These are phyloP conservation scores for Creolimax fragrantissima DNA, from an alignment of 78 protist genomes.

Conservation along the genomic window DNA sequence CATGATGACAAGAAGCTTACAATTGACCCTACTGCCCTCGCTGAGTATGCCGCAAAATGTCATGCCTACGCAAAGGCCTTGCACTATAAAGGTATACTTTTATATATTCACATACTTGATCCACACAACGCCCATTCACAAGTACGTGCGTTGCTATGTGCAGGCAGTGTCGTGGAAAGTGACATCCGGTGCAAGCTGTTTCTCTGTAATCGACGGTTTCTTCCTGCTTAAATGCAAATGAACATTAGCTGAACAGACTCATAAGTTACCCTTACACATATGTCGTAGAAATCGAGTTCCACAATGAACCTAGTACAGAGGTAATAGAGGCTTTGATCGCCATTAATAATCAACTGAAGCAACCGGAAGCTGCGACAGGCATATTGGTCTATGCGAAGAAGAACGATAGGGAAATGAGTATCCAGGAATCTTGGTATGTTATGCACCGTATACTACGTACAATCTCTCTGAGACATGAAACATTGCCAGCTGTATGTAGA, in stretches of 20 bases:
- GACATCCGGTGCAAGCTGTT: no score
- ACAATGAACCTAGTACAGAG: constrained; percentile 9
- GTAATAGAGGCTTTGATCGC: constrained; percentile 76
- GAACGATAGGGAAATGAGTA: background rate
- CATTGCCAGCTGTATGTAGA: no score
- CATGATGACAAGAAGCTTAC: constrained; percentile 77
- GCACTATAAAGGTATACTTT: constrained; percentile 71
- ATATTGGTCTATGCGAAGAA: constrained; percentile 41
- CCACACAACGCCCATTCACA: background rate
- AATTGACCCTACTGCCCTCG: constrained; percentile 62
- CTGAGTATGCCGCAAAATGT: constrained; percentile 78
- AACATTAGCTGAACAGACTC: no score
- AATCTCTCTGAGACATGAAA: no score
- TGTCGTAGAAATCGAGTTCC: constrained; percentile 66
- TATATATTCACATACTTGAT: background rate
- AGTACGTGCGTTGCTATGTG: no score
- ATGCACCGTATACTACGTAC: background rate
- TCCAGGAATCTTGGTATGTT: background rate
- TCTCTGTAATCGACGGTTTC: no score
- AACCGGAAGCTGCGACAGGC: constrained; percentile 90
- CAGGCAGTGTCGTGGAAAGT: no score
- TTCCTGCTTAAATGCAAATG: no score
- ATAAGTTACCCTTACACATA: no score
- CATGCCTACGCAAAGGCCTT: constrained; percentile 96
- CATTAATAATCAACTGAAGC: constrained; percentile 84